Base-by-base conservation (phyloP, 257 asterid species). In the Nyctanthes arbortristis region DNA sequence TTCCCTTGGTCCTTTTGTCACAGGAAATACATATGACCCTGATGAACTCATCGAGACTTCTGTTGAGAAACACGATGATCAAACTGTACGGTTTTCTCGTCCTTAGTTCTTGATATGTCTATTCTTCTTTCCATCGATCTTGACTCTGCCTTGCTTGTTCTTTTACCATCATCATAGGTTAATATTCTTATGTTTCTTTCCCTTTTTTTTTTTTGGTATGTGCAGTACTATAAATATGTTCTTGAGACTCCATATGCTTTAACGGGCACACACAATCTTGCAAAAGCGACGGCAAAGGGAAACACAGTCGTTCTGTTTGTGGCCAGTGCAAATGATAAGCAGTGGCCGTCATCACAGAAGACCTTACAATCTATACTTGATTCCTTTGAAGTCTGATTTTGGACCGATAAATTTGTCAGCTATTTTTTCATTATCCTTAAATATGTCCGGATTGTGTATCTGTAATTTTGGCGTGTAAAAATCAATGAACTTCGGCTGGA, bases 1-100 rank as follows among this genome's bases (percentile, higher is more conserved):
- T 70, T 91, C 99, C 55, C 97, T 94, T 14, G 99, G 99, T 37
- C 99, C 97, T 25, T 93, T 91, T 58, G 97, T 94, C 75, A 94
- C 99, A 0, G 99, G 97, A 54, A 94, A 89, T 54, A 84, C 97
- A 0, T 65, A 66, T 0, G 99, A 94, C 73, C 96, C 96, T 3
- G 97, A 94, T 73, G 97, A 94, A 75, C 93, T 94, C 62, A 64
- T 94, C 2, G 82, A 88, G 49, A 86, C 95, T 29, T 79, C 92
- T 14, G 74, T 89, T 27, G 97, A 94, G 78, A 89, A 89, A 78
- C 91, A 68, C 9, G 97, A 97, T 61, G 93, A 80, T 73, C 97
- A 89, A 76, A 91, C 90, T 70, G 99, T 93, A 86, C 27, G 49
- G 56, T 43, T 64, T 54, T 57, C 63, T 30, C 45, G 3, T 10